phyloP scores from a whole-genome alignment of 805 yeast species.

The Teunomyces stri region DNA sequence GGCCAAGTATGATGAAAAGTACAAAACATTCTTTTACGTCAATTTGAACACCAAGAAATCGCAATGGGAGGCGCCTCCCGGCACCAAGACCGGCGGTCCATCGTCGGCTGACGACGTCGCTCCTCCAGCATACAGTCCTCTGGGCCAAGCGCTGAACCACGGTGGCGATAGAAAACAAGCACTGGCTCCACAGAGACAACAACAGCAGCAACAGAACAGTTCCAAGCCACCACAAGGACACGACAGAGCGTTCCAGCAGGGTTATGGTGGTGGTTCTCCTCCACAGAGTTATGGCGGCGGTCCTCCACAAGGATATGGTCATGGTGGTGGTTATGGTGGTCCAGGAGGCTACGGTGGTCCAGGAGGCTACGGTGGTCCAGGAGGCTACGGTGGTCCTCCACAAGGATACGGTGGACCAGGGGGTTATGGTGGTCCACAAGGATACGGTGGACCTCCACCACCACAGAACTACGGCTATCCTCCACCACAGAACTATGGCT shows the following conservation, averaged over 20 bases:
- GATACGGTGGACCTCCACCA: slow-evolving; percentile 17
- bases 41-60: slow-evolving; percentile 66
- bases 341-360: slow-evolving; percentile 17
- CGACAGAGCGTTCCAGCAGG: slow-evolving; percentile 7
- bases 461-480: slow-evolving; percentile 29
- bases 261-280: slow-evolving; percentile 6
- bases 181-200: slow-evolving; percentile 5
- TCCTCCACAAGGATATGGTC: slow-evolving; percentile 16
- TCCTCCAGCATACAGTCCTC: slow-evolving; percentile 6
- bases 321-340: slow-evolving; percentile 20
- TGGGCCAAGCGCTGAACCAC: not conserved
- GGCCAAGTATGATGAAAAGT: slow-evolving; percentile 68
- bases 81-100: slow-evolving; percentile 40
- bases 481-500: slow-evolving; percentile 3
- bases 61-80: slow-evolving; percentile 86
- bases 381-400: slow-evolving; percentile 20
- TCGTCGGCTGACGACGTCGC: slow-evolving; percentile 10
- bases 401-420: slow-evolving; percentile 12
- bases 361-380: too few species aligned
- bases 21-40: slow-evolving; percentile 79
- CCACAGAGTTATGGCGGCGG: slow-evolving; percentile 17
- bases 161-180: not conserved
- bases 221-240: slow-evolving; percentile 11
- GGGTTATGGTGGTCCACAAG: slow-evolving; percentile 17
- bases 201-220: slow-evolving; percentile 5